Conservation (phyloP, 306 rosid genomes). For the Gastrolobium bilobum region DNA sequence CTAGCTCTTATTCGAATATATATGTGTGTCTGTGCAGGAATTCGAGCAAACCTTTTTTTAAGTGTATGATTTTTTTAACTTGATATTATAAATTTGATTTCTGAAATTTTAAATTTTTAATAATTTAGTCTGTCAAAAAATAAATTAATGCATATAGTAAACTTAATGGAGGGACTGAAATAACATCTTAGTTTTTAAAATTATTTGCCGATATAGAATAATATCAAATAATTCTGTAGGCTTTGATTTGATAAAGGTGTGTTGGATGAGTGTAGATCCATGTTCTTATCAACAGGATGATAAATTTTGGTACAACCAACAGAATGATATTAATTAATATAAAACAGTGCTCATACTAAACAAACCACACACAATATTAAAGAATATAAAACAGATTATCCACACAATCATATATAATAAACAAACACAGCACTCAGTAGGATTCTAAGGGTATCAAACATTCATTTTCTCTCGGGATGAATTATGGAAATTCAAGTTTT, state of each 20-base stretch:
- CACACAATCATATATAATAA: neutral
- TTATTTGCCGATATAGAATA: neutral
- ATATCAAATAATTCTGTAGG: neutral
- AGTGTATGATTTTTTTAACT: too few relatives aligned
- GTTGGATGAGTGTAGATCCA: conserved; percentile 13
- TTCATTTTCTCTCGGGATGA: neutral
- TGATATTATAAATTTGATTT: too few relatives aligned
- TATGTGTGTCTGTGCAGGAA: too few relatives aligned
- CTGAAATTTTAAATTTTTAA: too few relatives aligned
- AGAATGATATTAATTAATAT: neutral
- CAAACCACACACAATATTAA: conserved; percentile 7
- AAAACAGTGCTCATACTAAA: neutral
- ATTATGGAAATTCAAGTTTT: conserved; percentile 13
- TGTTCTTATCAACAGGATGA: neutral
- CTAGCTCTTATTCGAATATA: too few relatives aligned
- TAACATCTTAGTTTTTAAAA: neutral
- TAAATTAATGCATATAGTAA: too few relatives aligned
- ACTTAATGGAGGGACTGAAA: too few relatives aligned
- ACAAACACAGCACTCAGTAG: conserved; percentile 4
- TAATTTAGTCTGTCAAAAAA: too few relatives aligned
- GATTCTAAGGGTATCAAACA: neutral
- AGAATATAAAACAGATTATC: neutral
- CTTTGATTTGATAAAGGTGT: neutral
- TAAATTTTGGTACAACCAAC: neutral
- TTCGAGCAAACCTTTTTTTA: too few relatives aligned